Conservation (phyloP, 2,329 filamentous ascomycete genomes). For the Fusarium robinianum region DNA sequence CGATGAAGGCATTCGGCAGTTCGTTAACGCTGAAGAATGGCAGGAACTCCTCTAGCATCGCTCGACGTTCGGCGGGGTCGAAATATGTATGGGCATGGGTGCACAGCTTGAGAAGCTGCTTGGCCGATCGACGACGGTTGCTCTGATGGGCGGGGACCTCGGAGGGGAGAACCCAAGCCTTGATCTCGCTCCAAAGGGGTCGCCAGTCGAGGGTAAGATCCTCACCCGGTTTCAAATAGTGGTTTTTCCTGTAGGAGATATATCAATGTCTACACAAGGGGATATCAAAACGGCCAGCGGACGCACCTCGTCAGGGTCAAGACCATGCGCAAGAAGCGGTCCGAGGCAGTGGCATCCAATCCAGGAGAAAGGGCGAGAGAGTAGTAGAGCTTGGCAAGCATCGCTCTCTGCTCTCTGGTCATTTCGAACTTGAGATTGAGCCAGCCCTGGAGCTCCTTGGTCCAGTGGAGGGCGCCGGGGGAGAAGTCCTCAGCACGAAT, state of each 20-base stretch:
- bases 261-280: constrained; percentile 14
- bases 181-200: constrained; percentile 90
- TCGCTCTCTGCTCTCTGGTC: constrained; percentile 79
- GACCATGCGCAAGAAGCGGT: constrained; percentile 96
- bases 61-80: constrained; percentile 81
- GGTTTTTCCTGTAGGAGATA: constrained; percentile 71
- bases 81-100: constrained; percentile 92
- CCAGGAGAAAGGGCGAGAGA: constrained; percentile 90
- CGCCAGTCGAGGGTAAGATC: constrained; percentile 94
- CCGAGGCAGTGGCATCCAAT: constrained; percentile 77
- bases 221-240: constrained; percentile 88
- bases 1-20: constrained; percentile 88
- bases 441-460: constrained; percentile 93
- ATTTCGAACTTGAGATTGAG: constrained; percentile 97
- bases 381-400: constrained; percentile 89
- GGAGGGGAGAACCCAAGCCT: constrained; percentile 82
- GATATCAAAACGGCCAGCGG: constrained; percentile 3
- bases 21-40: constrained; percentile 94
- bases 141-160: constrained; percentile 73
- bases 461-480: constrained; percentile 94
- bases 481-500: constrained; percentile 92
- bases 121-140: constrained; percentile 59
- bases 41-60: constrained; percentile 78
- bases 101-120: constrained; percentile 82
- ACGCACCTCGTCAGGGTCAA: constrained; percentile 90